Percentiles rank a stretch among this genome's conserved stretches.
Conservation (phyloP, 1,284 basidiomycete species). For the Ceratorhiza oryzae-sativae region DNA sequence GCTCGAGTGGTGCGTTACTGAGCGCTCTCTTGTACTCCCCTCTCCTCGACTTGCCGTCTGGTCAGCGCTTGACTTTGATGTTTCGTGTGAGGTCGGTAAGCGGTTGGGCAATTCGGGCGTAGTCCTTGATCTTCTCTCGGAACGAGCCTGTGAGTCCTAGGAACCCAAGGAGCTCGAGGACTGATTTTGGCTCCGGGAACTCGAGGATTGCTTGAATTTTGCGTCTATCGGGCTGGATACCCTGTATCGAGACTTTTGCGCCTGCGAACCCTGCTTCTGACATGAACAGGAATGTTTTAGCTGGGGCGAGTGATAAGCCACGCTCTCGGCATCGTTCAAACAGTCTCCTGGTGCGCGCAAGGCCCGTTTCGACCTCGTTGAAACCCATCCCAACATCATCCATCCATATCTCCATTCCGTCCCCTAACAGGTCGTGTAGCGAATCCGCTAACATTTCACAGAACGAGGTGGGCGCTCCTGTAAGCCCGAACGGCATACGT, state of each 20-base stretch:
- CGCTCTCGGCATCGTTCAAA: constrained; percentile 43
- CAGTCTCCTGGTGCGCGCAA: constrained; percentile 44
- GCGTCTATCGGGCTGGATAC: constrained; percentile 48
- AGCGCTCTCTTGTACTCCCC: constrained; percentile 39
- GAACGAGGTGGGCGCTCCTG: constrained; percentile 55
- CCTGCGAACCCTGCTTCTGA: constrained; percentile 51
- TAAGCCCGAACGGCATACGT: constrained; percentile 55
- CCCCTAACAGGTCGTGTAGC: constrained; percentile 53
- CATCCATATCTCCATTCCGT: constrained; percentile 55
- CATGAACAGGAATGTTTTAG: constrained; percentile 51
- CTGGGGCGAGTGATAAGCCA: constrained; percentile 49
- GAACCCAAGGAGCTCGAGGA: constrained; percentile 45
- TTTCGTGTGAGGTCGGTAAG: constrained; percentile 47
- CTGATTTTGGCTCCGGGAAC: constrained; percentile 49
- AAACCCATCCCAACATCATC: constrained; percentile 50
- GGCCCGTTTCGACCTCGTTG: constrained; percentile 46
- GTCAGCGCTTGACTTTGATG: background rate
- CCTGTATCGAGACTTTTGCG: constrained; percentile 47
- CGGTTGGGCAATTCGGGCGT: constrained; percentile 43
- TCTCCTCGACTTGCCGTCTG: background rate
- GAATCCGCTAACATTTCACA: constrained; percentile 52
- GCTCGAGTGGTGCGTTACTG: background rate
- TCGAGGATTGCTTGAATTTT: constrained; percentile 52
- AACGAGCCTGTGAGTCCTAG: constrained; percentile 26
- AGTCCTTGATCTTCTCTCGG: constrained; percentile 39